Evolutionary conservation across 164 flowering plant species (phyloP).

Genomic region (Annona cherimola): DNA sequence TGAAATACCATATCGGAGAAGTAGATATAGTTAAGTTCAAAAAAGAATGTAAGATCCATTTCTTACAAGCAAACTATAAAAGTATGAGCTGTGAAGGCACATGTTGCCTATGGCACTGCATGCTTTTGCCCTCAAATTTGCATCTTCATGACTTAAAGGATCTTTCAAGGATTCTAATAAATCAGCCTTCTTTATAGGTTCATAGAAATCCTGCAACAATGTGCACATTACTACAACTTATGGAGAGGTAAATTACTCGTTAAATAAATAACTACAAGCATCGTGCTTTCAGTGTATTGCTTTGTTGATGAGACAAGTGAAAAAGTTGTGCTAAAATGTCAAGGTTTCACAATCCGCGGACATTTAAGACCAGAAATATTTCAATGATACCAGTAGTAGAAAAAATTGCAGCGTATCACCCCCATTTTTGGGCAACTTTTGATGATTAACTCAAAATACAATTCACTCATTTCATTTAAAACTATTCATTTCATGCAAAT

Average conservation of each 20-base stretch:
- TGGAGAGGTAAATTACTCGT: neutral
- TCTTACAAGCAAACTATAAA: conserved; percentile 66
- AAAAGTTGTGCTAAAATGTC: too few species aligned
- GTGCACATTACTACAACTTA: neutral
- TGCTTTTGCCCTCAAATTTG: conserved; percentile 80
- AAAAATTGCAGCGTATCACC: too few species aligned
- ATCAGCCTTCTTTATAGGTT: conserved; percentile 59
- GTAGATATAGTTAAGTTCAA: neutral
- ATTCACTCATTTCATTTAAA: too few species aligned
- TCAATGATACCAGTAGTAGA: too few species aligned
- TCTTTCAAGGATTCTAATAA: conserved; percentile 49
- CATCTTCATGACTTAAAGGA: conserved; percentile 75
- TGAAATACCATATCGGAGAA: neutral
- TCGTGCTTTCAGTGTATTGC: too few species aligned
- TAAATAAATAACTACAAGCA: neutral
- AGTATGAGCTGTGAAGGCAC: conserved; percentile 89
- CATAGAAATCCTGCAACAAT: conserved; percentile 69
- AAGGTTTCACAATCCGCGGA: too few species aligned
- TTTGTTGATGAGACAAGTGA: too few species aligned
- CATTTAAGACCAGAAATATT: too few species aligned
- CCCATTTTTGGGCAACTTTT: too few species aligned
- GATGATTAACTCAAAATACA: too few species aligned
- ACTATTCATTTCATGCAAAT: too few species aligned
- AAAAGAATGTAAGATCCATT: neutral
- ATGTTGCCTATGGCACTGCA: conserved; percentile 98